A percentile compares a stretch with the other conserved stretches of the same genome.
These are phyloP conservation scores for Verticillium klebahnii DNA, from an alignment of 2,329 filamentous ascomycete genomes.

Conservation along the genomic window DNA sequence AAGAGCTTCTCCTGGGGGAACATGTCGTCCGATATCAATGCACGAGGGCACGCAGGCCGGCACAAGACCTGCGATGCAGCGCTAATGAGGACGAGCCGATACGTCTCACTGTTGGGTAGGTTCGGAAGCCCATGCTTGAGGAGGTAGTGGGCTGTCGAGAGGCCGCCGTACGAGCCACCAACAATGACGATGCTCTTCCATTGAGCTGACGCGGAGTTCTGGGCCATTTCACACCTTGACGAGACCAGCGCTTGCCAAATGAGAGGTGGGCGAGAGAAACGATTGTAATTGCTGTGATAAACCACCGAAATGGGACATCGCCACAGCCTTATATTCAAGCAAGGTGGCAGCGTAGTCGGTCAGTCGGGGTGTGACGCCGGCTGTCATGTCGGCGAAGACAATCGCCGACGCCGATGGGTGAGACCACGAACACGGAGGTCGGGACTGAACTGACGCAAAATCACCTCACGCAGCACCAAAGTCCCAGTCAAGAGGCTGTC, in stretches of 20 bases:
- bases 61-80: slow-evolving; percentile 34
- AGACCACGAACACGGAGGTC: not conserved
- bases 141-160: slow-evolving; percentile 47
- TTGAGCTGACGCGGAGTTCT: not conserved
- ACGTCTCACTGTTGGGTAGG: slow-evolving; percentile 25
- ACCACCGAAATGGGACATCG: not conserved
- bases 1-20: slow-evolving; percentile 41
- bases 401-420: not conserved
- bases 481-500: not conserved
- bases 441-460: not conserved
- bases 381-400: not conserved
- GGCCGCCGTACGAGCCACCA: slow-evolving; percentile 47
- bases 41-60: slow-evolving; percentile 39
- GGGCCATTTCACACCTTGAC: not conserved
- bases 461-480: not conserved
- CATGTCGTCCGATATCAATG: slow-evolving; percentile 37
- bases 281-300: too few species aligned
- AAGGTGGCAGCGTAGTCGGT: too few species aligned
- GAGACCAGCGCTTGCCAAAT: not conserved
- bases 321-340: not conserved
- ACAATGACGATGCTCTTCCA: slow-evolving; percentile 42
- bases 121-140: slow-evolving; percentile 45
- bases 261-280: not conserved
- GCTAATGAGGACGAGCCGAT: slow-evolving; percentile 38
- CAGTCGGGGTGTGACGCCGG: not conserved